Conservation (phyloP, 768 basidiomycete genomes). For the Chalciporus sphaerocephalus region DNA sequence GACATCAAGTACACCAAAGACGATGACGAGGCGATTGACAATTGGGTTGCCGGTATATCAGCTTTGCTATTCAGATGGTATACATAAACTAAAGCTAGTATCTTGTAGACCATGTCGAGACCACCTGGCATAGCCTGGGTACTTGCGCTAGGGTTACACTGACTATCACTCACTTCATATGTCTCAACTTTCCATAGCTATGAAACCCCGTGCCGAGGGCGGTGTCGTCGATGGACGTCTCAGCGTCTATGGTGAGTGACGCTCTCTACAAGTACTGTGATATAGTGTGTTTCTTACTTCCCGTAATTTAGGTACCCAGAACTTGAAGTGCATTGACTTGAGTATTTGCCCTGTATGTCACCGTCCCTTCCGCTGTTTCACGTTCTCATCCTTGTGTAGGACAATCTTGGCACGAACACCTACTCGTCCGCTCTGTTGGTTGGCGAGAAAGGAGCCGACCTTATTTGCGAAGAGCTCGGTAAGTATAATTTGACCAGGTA, state of each 20-base stretch:
- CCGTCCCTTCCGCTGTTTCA: background rate
- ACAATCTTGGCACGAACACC: conserved; percentile 69
- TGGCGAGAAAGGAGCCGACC: conserved; percentile 63
- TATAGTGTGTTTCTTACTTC: background rate
- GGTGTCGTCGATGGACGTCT: conserved; percentile 63
- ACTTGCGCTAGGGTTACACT: conserved; percentile 25
- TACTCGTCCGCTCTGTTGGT: conserved; percentile 67
- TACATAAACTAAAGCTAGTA: background rate
- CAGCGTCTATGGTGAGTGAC: conserved; percentile 45
- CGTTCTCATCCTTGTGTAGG: conserved; percentile 33
- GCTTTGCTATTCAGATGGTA: background rate
- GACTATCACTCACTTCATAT: background rate
- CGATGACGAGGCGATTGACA: conserved; percentile 69
- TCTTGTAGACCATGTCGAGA: conserved; percentile 57
- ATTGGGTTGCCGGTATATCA: conserved; percentile 49
- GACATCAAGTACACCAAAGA: conserved; percentile 63
- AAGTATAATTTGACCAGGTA: conserved; percentile 10
- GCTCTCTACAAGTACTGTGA: conserved; percentile 15
- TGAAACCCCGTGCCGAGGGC: conserved; percentile 64
- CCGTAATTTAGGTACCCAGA: conserved; percentile 43
- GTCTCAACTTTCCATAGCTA: conserved; percentile 28
- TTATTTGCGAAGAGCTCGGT: conserved; percentile 64
- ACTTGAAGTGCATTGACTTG: conserved; percentile 65
- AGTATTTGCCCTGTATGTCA: conserved; percentile 63
- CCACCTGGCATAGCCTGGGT: conserved; percentile 72